These are phyloP conservation scores for Diutina catenulata DNA, from an alignment of 1,139 yeast species.

Conservation along the genomic window DNA sequence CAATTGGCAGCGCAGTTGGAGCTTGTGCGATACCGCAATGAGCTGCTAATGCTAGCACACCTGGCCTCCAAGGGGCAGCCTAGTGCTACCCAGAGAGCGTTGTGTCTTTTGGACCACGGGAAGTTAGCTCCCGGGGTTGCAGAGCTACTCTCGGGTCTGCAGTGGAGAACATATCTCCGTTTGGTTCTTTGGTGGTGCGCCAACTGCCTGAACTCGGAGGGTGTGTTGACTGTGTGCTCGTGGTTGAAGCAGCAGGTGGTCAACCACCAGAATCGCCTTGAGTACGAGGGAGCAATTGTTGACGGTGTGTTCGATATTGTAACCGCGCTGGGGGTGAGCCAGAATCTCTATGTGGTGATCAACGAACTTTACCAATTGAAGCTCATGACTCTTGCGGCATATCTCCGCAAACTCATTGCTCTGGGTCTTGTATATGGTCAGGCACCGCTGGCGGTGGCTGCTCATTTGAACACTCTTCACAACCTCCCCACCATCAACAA, in stretches of 20 bases:
- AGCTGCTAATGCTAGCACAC: constrained; percentile 44
- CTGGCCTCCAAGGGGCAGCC: neutral
- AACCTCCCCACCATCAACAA: constrained; percentile 44
- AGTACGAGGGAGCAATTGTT: constrained; percentile 34
- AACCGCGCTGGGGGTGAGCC: constrained; percentile 13
- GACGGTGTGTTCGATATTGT: constrained; percentile 17
- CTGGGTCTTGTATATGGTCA: constrained; percentile 60
- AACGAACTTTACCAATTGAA: constrained; percentile 42
- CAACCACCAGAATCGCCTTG: constrained; percentile 21
- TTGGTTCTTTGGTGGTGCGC: constrained; percentile 39
- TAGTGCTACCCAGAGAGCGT: constrained; percentile 6
- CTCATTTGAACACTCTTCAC: constrained; percentile 39
- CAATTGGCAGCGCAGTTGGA: constrained; percentile 41
- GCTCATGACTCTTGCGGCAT: constrained; percentile 50
- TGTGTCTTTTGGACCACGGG: constrained; percentile 23
- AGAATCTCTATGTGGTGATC: constrained; percentile 37
- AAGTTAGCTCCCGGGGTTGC: constrained; percentile 23
- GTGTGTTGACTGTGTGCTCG: constrained; percentile 26
- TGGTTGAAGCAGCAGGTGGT: constrained; percentile 22
- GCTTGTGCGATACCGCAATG: constrained; percentile 55
- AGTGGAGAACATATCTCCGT: constrained; percentile 32
- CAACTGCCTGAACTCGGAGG: constrained; percentile 26
- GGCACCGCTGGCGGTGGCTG: constrained; percentile 17
- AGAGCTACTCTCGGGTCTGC: constrained; percentile 12
- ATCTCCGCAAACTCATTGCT: constrained; percentile 67